Percentiles rank a stretch among this genome's conserved stretches.
Conservation (phyloP, 495 filamentous ascomycete genomes). For the Terfezia boudieri region DNA sequence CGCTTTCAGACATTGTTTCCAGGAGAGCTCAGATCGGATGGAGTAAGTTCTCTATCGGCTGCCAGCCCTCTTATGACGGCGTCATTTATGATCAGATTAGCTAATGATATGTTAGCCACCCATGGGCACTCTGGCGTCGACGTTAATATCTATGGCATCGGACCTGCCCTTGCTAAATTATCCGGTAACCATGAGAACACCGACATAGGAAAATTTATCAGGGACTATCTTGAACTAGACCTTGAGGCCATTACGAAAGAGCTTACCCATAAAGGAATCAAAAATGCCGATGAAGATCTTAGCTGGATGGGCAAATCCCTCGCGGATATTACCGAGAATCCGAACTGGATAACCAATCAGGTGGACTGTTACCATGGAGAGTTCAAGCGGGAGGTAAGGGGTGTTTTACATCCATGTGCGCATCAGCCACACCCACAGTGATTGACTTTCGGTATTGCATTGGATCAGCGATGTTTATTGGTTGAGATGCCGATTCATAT, state of each 20-base stretch:
- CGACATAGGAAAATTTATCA: constrained; percentile 62
- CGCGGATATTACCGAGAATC: constrained; percentile 7
- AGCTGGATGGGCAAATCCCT: constrained; percentile 17
- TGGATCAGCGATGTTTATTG: too few relatives aligned
- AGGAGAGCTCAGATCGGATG: constrained; percentile 75
- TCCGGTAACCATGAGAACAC: constrained; percentile 87
- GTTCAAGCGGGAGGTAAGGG: neutral
- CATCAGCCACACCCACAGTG: too few relatives aligned
- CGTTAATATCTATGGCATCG: constrained; percentile 30
- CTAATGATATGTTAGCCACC: constrained; percentile 11
- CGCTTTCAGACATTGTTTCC: constrained; percentile 72
- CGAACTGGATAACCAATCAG: neutral
- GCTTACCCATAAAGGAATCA: constrained; percentile 37
- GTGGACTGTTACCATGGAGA: constrained; percentile 17
- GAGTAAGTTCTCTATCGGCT: constrained; percentile 20
- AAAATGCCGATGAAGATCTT: constrained; percentile 2
- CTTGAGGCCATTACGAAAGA: constrained; percentile 51
- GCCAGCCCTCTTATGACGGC: neutral
- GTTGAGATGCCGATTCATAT: too few relatives aligned
- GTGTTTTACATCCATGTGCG: too few relatives aligned
- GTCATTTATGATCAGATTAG: neutral
- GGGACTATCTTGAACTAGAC: constrained; percentile 58
- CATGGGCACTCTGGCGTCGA: constrained; percentile 29
- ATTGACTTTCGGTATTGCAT: too few relatives aligned
- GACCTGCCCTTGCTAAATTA: constrained; percentile 25